Conservation (phyloP, 495 filamentous ascomycete species). For the Elasticomyces elasticus region DNA sequence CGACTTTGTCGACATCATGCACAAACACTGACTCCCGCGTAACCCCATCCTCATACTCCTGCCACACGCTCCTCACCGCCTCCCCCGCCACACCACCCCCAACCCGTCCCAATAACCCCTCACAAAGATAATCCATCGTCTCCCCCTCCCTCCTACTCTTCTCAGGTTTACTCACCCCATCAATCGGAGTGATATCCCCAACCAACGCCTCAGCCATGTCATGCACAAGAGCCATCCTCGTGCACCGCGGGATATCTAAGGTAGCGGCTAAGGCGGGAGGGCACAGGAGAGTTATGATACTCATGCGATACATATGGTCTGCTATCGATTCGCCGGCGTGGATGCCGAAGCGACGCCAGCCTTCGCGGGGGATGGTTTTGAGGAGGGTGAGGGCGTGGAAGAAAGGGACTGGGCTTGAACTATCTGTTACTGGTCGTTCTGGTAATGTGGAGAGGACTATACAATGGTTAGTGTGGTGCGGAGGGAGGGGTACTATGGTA, state of each 20-base stretch:
- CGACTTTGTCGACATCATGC: constrained; percentile 95
- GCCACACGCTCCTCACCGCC: constrained; percentile 68
- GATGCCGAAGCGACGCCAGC: constrained; percentile 85
- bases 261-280: constrained; percentile 58
- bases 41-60: constrained; percentile 82
- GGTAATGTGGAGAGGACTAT: constrained; percentile 39
- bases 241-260: constrained; percentile 73
- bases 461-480: background rate
- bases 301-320: constrained; percentile 99
- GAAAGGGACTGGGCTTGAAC: constrained; percentile 73
- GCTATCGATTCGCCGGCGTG: constrained; percentile 69
- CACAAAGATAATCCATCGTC: constrained; percentile 82
- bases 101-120: constrained; percentile 60
- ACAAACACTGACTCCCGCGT: constrained; percentile 82
- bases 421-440: constrained; percentile 45
- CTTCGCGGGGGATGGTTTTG: constrained; percentile 92
- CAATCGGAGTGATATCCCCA: constrained; percentile 89
- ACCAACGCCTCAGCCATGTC: constrained; percentile 96
- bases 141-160: constrained; percentile 76
- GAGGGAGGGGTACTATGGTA: background rate
- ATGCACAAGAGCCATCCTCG: constrained; percentile 87
- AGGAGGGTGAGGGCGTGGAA: constrained; percentile 86
- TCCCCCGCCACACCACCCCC: constrained; percentile 50
- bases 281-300: constrained; percentile 89
- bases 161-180: constrained; percentile 59